phyloP scores from a whole-genome alignment of 2,329 filamentous ascomycete species.

The Trichoderma guizhouense region DNA sequence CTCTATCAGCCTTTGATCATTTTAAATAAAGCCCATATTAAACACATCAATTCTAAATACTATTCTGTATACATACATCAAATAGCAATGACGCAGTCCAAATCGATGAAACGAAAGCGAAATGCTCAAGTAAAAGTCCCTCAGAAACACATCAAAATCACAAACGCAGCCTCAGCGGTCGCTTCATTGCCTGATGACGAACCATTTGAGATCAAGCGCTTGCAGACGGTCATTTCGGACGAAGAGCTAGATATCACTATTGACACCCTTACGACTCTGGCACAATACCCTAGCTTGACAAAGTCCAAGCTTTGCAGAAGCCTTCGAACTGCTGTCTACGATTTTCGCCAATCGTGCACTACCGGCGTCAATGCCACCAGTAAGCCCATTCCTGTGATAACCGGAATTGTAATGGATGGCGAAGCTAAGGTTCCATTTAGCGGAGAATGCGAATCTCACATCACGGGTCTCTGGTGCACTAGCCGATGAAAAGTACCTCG shows the following conservation, averaged over 20 bases:
- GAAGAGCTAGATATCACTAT: slow-evolving; percentile 66
- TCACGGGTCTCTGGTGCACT: slow-evolving; percentile 64
- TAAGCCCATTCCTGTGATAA: slow-evolving; percentile 23
- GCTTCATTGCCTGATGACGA: slow-evolving; percentile 38
- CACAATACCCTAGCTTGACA: slow-evolving; percentile 58
- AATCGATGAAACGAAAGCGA: slow-evolving; percentile 46
- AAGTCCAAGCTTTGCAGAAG: slow-evolving; percentile 68
- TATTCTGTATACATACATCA: background rate
- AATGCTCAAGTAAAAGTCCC: slow-evolving; percentile 34
- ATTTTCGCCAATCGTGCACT: slow-evolving; percentile 66
- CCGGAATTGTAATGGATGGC: background rate
- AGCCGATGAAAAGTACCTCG: slow-evolving; percentile 61
- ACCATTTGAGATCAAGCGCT: slow-evolving; percentile 44
- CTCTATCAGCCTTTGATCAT: background rate
- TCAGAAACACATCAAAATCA: slow-evolving; percentile 39
- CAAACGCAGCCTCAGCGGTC: slow-evolving; percentile 33
- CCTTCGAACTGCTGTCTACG: slow-evolving; percentile 63
- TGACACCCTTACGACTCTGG: slow-evolving; percentile 58
- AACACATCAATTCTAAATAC: background rate
- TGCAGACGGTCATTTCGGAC: slow-evolving; percentile 54
- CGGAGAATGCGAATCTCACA: slow-evolving; percentile 60
- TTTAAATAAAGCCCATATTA: background rate
- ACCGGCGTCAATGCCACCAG: slow-evolving; percentile 60
- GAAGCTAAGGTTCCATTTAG: slow-evolving; percentile 3
- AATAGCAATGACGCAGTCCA: slow-evolving; percentile 42